Evolutionary conservation across 345 rosid genomes (phyloP), one percentile per base, ranked within the genome.

Genomic region (Corymbia maculata): DNA sequence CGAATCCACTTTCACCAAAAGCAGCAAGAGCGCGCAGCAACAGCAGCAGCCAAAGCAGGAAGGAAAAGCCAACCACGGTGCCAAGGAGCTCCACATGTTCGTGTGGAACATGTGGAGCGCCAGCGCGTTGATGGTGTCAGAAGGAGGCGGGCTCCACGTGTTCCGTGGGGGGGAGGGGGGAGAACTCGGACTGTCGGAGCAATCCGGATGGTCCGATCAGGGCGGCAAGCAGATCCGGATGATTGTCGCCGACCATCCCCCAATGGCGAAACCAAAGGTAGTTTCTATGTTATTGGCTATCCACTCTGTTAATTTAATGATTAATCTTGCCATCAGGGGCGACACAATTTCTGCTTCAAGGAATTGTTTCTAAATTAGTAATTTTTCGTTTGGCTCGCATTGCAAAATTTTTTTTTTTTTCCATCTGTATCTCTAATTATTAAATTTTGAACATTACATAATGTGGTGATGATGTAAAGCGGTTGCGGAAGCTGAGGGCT

Each of bases 81-180:
- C 98, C 3, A 96, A 92, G 93, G 99, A 97, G 92, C 94, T 97
- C 55, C 99, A 97, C 92, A 96, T 98, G 99, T 98, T 98, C 68
- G 98, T 36, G 42, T 36, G 42, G 42, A 36, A 36, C 42, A 36
- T 96, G 15, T 98, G 99, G 99, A 97, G 99, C 93, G 95, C 99
- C 0, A 96, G 97, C 80, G 91, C 97, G 51, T 97, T 97, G 1
- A 99, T 98, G 28, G 97, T 95, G 17, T 96, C 99, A 1, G 97
- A 97, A 89, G 93, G 91, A 19, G 95, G 93, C 8, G 94, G 99
- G 70, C 93, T 93, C 22, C 96, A 96, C 45, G 95, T 92, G 51
- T 93, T 93, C 49, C 42, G 42, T 36, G 42, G 42, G 42, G 42
- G 42, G n/a, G 97, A 95, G 3, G 95, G 98, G 57, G 88, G 91